Percentiles rank a stretch among this genome's conserved stretches.
These are phyloP conservation scores for Hymenoscyphus fraxineus DNA, from an alignment of 2,329 filamentous ascomycete genomes.

Conservation along the genomic window DNA sequence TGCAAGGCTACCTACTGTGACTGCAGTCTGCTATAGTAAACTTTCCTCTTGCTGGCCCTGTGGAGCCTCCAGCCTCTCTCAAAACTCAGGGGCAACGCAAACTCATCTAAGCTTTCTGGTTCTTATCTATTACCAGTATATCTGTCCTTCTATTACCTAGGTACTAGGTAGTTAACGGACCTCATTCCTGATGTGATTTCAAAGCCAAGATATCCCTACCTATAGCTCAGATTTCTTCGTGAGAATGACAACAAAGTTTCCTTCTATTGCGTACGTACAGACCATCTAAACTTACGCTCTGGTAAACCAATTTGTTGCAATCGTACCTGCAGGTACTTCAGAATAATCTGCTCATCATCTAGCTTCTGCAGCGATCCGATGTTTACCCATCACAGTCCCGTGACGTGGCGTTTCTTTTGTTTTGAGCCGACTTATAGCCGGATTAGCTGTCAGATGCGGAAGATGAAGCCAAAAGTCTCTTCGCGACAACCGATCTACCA, in stretches of 20 bases:
- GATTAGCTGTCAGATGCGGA: not conserved
- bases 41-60: not conserved
- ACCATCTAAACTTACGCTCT: too few relatives aligned
- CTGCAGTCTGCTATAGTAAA: too few relatives aligned
- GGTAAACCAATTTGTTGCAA: too few relatives aligned
- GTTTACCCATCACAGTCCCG: not conserved
- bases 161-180: not conserved
- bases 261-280: too few relatives aligned
- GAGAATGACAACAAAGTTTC: too few relatives aligned
- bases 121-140: not conserved
- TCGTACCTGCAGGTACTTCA: too few relatives aligned
- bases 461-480: not conserved
- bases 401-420: not conserved
- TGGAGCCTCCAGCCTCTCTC: not conserved
- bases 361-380: not conserved
- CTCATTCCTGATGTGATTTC: too few relatives aligned
- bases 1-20: conserved; percentile 18
- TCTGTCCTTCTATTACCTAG: not conserved
- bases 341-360: not conserved
- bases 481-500: conserved; percentile 1
- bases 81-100: not conserved
- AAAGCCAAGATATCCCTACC: too few relatives aligned
- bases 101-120: not conserved
- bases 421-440: not conserved
- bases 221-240: too few relatives aligned